phyloP scores from a whole-genome alignment of 1,284 basidiomycete genomes.

The Ganoderma multipileum region DNA sequence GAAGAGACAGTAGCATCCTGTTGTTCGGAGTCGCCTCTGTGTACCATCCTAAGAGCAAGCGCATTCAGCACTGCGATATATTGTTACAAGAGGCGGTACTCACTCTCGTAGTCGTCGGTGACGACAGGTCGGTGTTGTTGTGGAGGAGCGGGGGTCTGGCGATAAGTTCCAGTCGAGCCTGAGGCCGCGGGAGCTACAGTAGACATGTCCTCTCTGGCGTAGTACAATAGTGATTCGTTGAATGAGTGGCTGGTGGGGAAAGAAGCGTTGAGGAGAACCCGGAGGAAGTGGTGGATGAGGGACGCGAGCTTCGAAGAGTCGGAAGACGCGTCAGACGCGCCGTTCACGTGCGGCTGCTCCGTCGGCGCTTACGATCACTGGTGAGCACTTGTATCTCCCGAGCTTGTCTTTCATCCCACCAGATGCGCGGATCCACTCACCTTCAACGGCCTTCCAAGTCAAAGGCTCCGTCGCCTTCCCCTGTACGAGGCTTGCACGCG shows the following conservation, averaged over 20 bases:
- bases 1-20: constrained; percentile 81
- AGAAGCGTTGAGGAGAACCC: not conserved
- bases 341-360: constrained; percentile 24
- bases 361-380: constrained; percentile 15
- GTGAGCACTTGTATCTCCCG: no score
- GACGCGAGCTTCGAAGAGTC: no score
- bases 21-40: constrained; percentile 76
- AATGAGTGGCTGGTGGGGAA: not conserved
- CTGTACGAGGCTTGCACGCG: no score
- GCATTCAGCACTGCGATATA: constrained; percentile 6
- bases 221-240: not conserved
- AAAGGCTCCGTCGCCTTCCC: no score
- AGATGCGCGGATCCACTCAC: constrained; percentile 16
- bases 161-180: constrained; percentile 15
- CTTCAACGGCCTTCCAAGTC: not conserved
- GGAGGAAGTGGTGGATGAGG: not conserved
- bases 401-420: no score
- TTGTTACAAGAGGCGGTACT: constrained; percentile 35
- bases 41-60: constrained; percentile 70
- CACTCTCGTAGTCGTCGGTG: constrained; percentile 80
- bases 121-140: constrained; percentile 50
- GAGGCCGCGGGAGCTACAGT: constrained; percentile 18
- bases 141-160: constrained; percentile 26
- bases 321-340: constrained; percentile 18
- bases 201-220: constrained; percentile 4